Evolutionary conservation across 2,329 filamentous ascomycete species (phyloP), one percentile per base, ranked within the genome.

Genomic region (Thelonectria rubi): DNA sequence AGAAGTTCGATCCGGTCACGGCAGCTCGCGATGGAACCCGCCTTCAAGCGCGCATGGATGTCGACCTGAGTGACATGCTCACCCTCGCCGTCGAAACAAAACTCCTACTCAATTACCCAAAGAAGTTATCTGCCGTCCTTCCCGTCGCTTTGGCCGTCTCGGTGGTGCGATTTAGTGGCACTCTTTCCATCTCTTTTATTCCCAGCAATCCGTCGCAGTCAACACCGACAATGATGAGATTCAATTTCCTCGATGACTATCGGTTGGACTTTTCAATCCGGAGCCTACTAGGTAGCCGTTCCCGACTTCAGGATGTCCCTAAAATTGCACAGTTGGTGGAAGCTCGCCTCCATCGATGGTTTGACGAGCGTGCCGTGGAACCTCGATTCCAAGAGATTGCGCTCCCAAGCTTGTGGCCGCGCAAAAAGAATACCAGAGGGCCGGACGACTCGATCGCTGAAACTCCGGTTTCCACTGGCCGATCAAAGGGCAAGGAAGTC

Each of bases 31-130:
- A 86, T 57, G 92, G 93, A 20, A 90, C 90, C 0, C 85, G 94
- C 40, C 82, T 99, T 18, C 95, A 99, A 77, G 95, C 95, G 1
- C 84, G 94, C 61, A 97, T 99, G 92, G 95, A 99, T 76, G 94
- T 99, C 37, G 95, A 99, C 76, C 80, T 99, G 60, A 95, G 91
- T 77, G 95, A 99, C 78, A 94, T 97, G 78, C 92, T 99, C 62
- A 99, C 95, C 0, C 82, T 99, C 55, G 95, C 93, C 1, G 84
- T 99, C 24, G 95, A 99, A 80, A 99, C 95, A 3, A 97, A 95
- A 70, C 81, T 99, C 64, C 84, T 97, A 49, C 84, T 99, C 58
- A 99, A 99, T 78, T 99, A 97, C 75, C 95, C 95, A 0, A 96
- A 94, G 74, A 92, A 92, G 8, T 83, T 93, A 55, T 92, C 93